Percentiles rank a stretch among this genome's conserved stretches.
Conservation (phyloP, 23 red algal genomes). For the Chondrus crispus region DNA sequence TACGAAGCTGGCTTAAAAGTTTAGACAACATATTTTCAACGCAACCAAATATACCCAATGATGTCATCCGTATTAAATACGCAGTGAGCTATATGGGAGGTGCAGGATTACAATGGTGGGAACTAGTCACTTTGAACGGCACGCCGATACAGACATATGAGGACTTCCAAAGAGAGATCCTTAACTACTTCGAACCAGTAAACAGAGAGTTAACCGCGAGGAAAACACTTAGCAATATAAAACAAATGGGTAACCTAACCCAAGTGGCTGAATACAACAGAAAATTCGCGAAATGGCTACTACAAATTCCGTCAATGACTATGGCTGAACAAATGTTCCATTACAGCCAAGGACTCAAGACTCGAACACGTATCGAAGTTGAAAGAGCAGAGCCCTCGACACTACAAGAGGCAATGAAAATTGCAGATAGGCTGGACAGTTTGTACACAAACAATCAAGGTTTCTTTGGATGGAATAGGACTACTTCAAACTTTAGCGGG, state of each 20-base stretch:
- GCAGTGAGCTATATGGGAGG: constrained; percentile 4
- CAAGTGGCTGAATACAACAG: neutral
- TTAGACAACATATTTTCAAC: constrained; percentile 24
- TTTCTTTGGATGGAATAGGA: neutral
- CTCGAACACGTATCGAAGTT: neutral
- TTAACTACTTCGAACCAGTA: neutral
- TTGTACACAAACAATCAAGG: neutral
- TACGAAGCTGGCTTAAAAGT: neutral
- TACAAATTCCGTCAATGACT: neutral
- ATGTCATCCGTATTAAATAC: neutral
- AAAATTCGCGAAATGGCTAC: neutral
- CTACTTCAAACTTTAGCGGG: neutral
- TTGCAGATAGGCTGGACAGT: neutral
- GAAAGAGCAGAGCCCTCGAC: neutral
- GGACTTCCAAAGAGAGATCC: neutral
- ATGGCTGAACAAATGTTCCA: neutral
- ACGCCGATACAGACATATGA: neutral
- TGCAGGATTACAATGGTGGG: constrained; percentile 20
- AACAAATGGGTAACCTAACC: neutral
- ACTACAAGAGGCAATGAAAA: neutral
- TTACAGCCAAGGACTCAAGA: neutral
- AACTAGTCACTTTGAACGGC: neutral
- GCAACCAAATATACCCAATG: neutral
- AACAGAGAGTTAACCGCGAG: neutral
- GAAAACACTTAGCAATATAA: neutral